Base-by-base conservation (phyloP, 2,329 filamentous ascomycete species). In the Colletotrichum spaethianum region DNA sequence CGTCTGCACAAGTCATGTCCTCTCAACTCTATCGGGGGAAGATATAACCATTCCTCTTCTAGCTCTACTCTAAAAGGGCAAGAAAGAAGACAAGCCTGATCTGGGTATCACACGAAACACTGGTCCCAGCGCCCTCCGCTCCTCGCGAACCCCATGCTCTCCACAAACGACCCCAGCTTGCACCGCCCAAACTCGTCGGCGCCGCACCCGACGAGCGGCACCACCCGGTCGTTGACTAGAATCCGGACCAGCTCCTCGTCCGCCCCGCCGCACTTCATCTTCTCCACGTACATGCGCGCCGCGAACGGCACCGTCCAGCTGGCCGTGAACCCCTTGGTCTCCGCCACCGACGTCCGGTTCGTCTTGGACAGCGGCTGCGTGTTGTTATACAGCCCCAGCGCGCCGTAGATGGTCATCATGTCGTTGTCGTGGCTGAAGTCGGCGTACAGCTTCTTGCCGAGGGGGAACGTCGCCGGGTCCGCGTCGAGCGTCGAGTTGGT, bases 401-500 rank as follows among this genome's bases (percentile, higher is more conserved):
- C 94, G 6, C 90, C 91, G 78, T 93, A 93, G 8, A 97, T 90
- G 9, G 89, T 88, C 38, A 89, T 90, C 91, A 98, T 94, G 78
- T 93, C 91, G 80, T 97, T 98, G 82, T 98, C 95, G 81, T 98
- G 95, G 74, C 92, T 94, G 79, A 98, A 98, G 81, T 98, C 95
- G 0, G 94, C 95, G 78, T 97, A 98, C 1, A 98, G 83, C 14
- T 83, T 83, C 53, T 84, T 82, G 73, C 88, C 86, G 0, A 97
- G 83, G 0, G 95, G 95, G 77, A 98, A 98, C 0, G 93, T 95
- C 8, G 82, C 79, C 0, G 88, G 83, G 70, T 90, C 86, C 6
- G 83, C 83, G 79, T 97, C 93, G 0, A 98, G 87, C 0, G 95
- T 97, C 44, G 83, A 85, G 81, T 98, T 98, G 7, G 92, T 94